Percentiles rank a stretch among this genome's conserved stretches.
These are phyloP conservation scores for Glomus cerebriforme DNA, from an alignment of 192 early-diverging fungal species.

Conservation along the genomic window DNA sequence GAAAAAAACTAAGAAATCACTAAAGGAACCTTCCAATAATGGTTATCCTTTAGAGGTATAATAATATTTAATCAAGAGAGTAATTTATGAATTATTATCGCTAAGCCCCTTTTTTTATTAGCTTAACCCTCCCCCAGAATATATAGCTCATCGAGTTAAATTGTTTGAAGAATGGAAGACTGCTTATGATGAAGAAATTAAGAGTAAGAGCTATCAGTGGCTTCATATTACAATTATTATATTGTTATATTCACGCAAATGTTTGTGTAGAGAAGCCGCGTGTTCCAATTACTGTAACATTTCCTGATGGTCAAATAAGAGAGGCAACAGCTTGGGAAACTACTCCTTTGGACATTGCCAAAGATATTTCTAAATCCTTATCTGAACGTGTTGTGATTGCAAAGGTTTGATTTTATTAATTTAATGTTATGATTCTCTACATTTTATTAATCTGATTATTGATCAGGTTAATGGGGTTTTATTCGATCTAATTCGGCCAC, in stretches of 20 bases:
- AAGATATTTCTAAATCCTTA: conserved; percentile 85
- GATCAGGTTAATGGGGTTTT: conserved; percentile 73
- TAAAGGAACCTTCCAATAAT: too few relatives aligned
- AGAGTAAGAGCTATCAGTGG: neutral
- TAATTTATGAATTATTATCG: too few relatives aligned
- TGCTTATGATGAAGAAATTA: conserved; percentile 30
- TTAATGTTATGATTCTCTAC: neutral
- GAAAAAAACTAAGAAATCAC: too few relatives aligned
- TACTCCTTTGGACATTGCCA: conserved; percentile 90
- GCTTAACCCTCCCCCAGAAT: conserved; percentile 69
- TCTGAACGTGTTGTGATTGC: conserved; percentile 90
- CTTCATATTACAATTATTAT: neutral
- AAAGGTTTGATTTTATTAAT: conserved; percentile 60
- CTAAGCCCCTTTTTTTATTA: conserved; percentile 34
- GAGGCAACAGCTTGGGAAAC: conserved; percentile 93
- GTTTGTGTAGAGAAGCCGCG: conserved; percentile 65
- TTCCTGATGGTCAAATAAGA: conserved; percentile 82
- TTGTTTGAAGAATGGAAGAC: conserved; percentile 31
- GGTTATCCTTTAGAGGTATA: too few relatives aligned
- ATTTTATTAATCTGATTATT: neutral
- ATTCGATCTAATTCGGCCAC: conserved; percentile 86
- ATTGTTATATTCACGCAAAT: neutral
- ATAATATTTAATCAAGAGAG: too few relatives aligned
- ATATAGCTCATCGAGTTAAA: conserved; percentile 72
- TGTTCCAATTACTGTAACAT: conserved; percentile 76